Conservation (phyloP, 1,284 basidiomycete genomes). For the Vanrija humicola region DNA sequence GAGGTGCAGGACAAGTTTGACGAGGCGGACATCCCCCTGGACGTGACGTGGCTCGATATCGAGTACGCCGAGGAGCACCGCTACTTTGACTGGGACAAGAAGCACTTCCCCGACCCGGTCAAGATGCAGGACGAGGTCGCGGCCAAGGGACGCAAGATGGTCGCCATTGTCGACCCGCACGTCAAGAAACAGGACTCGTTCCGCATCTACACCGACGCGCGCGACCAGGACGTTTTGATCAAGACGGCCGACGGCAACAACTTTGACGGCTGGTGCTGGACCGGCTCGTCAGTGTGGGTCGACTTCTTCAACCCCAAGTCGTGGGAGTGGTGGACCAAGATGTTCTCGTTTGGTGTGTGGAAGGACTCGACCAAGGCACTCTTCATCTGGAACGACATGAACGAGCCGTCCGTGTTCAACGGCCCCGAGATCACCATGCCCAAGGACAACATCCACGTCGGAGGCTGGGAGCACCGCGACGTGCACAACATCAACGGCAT, state of each 20-base stretch:
- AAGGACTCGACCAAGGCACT: slow-evolving; percentile 64
- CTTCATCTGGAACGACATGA: slow-evolving; percentile 99
- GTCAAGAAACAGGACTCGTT: slow-evolving; percentile 78
- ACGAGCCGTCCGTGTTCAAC: slow-evolving; percentile 97
- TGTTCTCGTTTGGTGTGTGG: slow-evolving; percentile 66
- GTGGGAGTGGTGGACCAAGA: slow-evolving; percentile 85
- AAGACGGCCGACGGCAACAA: slow-evolving; percentile 77
- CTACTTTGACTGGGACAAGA: slow-evolving; percentile 96
- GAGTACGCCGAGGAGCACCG: slow-evolving; percentile 92
- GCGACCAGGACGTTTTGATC: slow-evolving; percentile 73
- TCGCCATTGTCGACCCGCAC: slow-evolving; percentile 95
- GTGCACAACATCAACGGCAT: slow-evolving; percentile 55
- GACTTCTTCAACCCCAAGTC: slow-evolving; percentile 91
- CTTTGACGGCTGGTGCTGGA: slow-evolving; percentile 99
- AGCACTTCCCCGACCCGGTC: slow-evolving; percentile 87
- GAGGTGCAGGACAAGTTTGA: slow-evolving; percentile 86
- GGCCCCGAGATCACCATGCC: slow-evolving; percentile 98
- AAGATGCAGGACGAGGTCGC: slow-evolving; percentile 89
- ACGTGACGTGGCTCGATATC: slow-evolving; percentile 98
- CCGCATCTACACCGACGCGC: slow-evolving; percentile 80
- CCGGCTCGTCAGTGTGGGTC: slow-evolving; percentile 89
- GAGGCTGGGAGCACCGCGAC: slow-evolving; percentile 93
- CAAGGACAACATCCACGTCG: slow-evolving; percentile 86
- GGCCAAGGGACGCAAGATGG: slow-evolving; percentile 87
- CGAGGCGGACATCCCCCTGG: slow-evolving; percentile 88